Conservation (phyloP, 495 filamentous ascomycete species). For the Amphirosellinia nigrospora region DNA sequence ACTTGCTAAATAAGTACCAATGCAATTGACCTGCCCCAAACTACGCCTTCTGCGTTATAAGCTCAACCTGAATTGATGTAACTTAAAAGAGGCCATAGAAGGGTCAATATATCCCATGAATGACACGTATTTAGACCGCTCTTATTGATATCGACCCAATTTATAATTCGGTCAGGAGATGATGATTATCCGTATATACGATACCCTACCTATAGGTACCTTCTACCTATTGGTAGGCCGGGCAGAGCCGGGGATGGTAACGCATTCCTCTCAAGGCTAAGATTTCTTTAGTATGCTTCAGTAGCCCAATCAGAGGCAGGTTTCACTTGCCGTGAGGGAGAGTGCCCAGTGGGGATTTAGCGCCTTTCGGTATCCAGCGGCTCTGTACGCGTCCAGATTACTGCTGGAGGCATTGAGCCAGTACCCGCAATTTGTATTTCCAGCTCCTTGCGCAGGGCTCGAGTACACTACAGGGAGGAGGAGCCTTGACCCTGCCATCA, state of each 20-base stretch:
- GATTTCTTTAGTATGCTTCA: background rate
- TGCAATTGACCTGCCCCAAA: background rate
- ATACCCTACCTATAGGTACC: background rate
- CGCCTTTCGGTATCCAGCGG: conserved; percentile 14
- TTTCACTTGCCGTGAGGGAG: background rate
- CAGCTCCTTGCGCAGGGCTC: conserved; percentile 9
- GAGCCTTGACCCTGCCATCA: conserved; percentile 23
- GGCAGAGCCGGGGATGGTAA: background rate
- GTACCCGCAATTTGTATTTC: conserved; percentile 24
- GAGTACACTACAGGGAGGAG: conserved; percentile 4
- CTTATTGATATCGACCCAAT: background rate
- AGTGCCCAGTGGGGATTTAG: background rate
- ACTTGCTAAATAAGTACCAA: background rate
- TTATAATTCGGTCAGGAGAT: conserved; percentile 16
- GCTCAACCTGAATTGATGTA: background rate
- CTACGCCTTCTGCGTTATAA: background rate
- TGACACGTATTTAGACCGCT: background rate
- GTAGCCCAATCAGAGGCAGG: conserved; percentile 11
- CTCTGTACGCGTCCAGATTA: conserved; percentile 2
- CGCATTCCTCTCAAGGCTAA: conserved; percentile 11
- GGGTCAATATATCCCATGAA: background rate
- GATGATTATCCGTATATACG: background rate
- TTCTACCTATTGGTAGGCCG: background rate
- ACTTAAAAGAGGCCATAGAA: background rate
- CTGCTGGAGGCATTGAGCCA: conserved; percentile 18